Evolutionary conservation across 2,329 filamentous ascomycete species (phyloP), one percentile per base, ranked within the genome.

Genomic region (Fusarium austroafricanum): DNA sequence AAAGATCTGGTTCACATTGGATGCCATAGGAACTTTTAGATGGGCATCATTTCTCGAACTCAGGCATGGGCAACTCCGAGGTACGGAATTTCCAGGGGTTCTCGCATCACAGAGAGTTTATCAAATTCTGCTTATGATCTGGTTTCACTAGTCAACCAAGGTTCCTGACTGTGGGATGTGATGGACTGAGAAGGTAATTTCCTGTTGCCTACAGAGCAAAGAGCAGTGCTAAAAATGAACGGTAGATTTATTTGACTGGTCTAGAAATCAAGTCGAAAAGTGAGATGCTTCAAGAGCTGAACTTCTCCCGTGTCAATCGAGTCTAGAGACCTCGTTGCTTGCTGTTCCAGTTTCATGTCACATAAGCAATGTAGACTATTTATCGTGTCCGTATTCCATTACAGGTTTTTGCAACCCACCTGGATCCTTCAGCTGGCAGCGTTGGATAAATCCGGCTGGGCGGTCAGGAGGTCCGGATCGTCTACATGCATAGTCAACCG

Each of bases 391-490:
- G 33, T 35, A n/a, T 35, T 35, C 33, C 9, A 35, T n/a, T 35
- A 4, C 29, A 31, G 29, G 10, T 31, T 31, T 11, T 31, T 31
- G 15, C 33, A 35, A 35, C 33, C 33, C 33, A 35, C 29, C 50
- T 26, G 7, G 20, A 12, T 50, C 28, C 28, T 52, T 29, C 26
- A 52, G 40, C 21, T 38, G 51, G 51, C 37, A 23, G 37, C 26
- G 56, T 55, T 71, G 61, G 68, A 46, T 64, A 70, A 64, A 64
- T 57, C 54, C 61, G 63, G 68, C 33, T 58, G 55, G 58, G 71
- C 71, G 71, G 71, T 72, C 68, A 70, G 45, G 55, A 53, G 15
- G 47, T n/a, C 66, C 63, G 57, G 54, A 56, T 60, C 55, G 62
- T 52, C 33, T 65, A 68, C 49, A 50, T 68, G 63, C 65, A 73